phyloP scores from a whole-genome alignment of 2,329 filamentous ascomycete species.

The Colletotrichum spinosum region DNA sequence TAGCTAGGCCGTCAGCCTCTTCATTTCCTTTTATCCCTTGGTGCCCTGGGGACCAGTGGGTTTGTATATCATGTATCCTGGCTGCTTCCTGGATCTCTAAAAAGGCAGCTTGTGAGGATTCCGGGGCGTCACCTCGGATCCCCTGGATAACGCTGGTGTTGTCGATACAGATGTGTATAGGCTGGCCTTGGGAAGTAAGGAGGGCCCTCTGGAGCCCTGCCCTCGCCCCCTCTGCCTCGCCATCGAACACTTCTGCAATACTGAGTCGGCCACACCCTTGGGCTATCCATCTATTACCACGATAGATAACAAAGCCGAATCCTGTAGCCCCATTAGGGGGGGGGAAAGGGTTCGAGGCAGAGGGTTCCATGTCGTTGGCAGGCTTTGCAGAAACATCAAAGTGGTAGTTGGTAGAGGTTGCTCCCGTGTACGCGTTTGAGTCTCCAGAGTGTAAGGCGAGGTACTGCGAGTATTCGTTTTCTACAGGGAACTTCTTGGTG shows the following conservation, averaged over 20 bases:
- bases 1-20: slow-evolving; percentile 5
- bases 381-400: slow-evolving; percentile 92
- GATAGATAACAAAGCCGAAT: neutral
- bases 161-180: neutral
- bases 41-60: slow-evolving; percentile 3
- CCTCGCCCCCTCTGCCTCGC: neutral
- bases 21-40: slow-evolving; percentile 7
- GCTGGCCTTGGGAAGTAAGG: neutral
- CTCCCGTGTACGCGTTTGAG: slow-evolving; percentile 94
- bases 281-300: neutral
- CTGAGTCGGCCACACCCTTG: neutral
- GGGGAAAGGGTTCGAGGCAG: slow-evolving; percentile 67
- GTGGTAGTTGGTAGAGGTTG: slow-evolving; percentile 96
- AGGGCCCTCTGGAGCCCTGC: neutral
- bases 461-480: slow-evolving; percentile 96
- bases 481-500: slow-evolving; percentile 95
- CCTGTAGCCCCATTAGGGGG: neutral
- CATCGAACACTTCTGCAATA: neutral
- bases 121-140: neutral
- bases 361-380: slow-evolving; percentile 67
- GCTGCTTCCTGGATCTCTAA: neutral
- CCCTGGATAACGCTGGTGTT: slow-evolving; percentile 2
- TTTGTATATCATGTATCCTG: neutral
- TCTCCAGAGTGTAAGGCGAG: slow-evolving; percentile 89
- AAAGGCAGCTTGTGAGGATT: neutral